phyloP scores from a whole-genome alignment of 495 filamentous ascomycete species.

The Lophiostoma macrostomum region DNA sequence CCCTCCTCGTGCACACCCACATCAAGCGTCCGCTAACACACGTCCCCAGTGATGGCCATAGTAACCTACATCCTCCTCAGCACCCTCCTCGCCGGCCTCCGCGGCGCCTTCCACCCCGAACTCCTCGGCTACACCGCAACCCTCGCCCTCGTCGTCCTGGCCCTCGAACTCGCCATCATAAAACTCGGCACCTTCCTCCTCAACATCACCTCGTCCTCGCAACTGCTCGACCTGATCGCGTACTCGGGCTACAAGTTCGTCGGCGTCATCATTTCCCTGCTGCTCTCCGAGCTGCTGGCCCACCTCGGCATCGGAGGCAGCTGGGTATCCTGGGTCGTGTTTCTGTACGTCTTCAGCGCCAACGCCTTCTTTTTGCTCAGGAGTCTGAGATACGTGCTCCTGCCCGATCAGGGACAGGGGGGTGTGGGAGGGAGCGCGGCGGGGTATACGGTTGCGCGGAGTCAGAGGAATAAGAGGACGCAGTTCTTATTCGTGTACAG shows the following conservation, averaged over 20 bases:
- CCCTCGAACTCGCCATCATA: conserved; percentile 81
- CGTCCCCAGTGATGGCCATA: conserved; percentile 65
- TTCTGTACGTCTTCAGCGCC: conserved; percentile 83
- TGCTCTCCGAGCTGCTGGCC: conserved; percentile 57
- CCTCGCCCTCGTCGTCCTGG: conserved; percentile 72
- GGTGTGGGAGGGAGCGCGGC: conserved; percentile 41
- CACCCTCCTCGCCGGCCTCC: conserved; percentile 81
- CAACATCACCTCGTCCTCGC: conserved; percentile 80
- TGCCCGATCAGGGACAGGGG: conserved; percentile 65
- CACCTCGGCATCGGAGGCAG: conserved; percentile 75
- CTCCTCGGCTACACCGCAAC: conserved; percentile 84
- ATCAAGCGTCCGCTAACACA: not conserved
- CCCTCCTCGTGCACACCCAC: not conserved
- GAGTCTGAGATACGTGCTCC: conserved; percentile 89
- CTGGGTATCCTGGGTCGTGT: conserved; percentile 85
- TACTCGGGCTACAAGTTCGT: conserved; percentile 99
- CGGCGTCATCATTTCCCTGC: conserved; percentile 82
- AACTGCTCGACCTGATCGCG: conserved; percentile 87
- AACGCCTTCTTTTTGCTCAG: conserved; percentile 97
- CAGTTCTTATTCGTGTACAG: conserved; percentile 96
- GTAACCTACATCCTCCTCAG: conserved; percentile 96
- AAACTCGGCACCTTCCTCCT: conserved; percentile 93
- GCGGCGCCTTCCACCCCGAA: conserved; percentile 92
- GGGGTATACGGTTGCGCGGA: conserved; percentile 74
- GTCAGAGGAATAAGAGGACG: conserved; percentile 82